phyloP scores from a whole-genome alignment of 345 rosid species.

The Dipteronia sinensis region DNA sequence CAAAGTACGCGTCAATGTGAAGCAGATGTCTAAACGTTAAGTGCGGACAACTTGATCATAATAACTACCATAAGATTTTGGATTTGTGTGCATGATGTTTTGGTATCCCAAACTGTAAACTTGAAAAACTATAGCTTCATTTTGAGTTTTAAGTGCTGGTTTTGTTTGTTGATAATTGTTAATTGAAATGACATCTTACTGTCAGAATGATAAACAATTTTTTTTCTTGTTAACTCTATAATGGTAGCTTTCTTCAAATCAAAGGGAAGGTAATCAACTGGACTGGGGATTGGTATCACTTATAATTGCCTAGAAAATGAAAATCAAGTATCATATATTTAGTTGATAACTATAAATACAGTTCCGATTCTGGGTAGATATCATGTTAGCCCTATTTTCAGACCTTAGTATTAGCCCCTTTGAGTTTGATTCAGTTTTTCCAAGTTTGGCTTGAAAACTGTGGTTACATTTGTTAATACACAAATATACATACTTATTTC shows the following conservation, averaged over 20 bases:
- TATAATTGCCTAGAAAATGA: background rate
- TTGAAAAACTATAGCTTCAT: background rate
- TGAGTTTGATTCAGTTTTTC: conserved; percentile 1
- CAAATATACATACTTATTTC: background rate
- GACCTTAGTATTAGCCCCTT: background rate
- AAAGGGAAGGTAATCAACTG: background rate
- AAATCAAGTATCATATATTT: background rate
- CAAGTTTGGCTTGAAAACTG: background rate
- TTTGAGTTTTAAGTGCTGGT: background rate
- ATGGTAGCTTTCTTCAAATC: background rate
- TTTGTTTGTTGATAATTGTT: background rate
- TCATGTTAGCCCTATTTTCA: background rate
- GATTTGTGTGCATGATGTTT: background rate
- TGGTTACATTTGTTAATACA: background rate
- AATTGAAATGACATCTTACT: background rate
- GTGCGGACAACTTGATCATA: background rate
- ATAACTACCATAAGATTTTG: conserved; percentile 6
- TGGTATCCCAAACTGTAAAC: conserved; percentile 4
- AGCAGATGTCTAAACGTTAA: background rate
- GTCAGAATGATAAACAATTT: background rate
- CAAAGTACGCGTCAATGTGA: background rate
- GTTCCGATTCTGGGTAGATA: background rate
- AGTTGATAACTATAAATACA: background rate
- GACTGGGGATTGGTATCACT: background rate
- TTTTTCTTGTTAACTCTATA: background rate